Base-by-base conservation (phyloP, 2,329 filamentous ascomycete species). In the Alternaria brassicicola region DNA sequence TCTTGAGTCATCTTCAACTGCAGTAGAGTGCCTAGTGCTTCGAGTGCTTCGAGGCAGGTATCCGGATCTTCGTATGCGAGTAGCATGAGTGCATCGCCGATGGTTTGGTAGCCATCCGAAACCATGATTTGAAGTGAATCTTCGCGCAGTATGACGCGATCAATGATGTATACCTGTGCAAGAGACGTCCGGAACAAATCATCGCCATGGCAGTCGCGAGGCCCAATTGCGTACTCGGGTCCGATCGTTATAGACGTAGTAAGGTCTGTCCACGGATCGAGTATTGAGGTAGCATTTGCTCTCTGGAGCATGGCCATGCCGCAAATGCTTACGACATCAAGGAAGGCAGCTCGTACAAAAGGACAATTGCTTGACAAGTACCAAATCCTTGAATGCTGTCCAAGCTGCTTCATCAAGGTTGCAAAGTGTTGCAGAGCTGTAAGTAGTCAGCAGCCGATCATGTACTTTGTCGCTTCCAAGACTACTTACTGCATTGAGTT, bases 311-410 rank as follows among this genome's bases (percentile, higher is more conserved):
- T 59, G 6, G 65, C 35, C 56, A 68, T 62, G 4, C 68, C 70
- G 41, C 70, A 75, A 1, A 70, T 51, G 52, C 66, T 71, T 23
- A 74, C 50, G 13, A 79, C 59, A 38, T 80, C 78, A 3, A 79
- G 61, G 46, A 76, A 78, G 6, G 75, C 73, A 3, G 73, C 68
- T 57, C 70, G 71, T 7, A 73, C 70, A 25, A 78, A 69, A 1
- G 74, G 63, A 49, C 77, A 80, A 9, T 59, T 46, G 21, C 57
- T 69, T 6, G 52, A 10, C 2, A 43, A 52, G 31, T 69, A 74
- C 59, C 69, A 66, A 12, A 23, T 48, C 1, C 57, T 51, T 19
- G 62, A 58, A 15, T 57, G 53, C 17, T 57, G 55, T 25, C 52
- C 47, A 1, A 75, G 42, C n/a, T 70, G 59, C 23, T 67, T 52